These are phyloP conservation scores for Tuber umbilicatum DNA, from an alignment of 495 filamentous ascomycete species.

Conservation along the genomic window DNA sequence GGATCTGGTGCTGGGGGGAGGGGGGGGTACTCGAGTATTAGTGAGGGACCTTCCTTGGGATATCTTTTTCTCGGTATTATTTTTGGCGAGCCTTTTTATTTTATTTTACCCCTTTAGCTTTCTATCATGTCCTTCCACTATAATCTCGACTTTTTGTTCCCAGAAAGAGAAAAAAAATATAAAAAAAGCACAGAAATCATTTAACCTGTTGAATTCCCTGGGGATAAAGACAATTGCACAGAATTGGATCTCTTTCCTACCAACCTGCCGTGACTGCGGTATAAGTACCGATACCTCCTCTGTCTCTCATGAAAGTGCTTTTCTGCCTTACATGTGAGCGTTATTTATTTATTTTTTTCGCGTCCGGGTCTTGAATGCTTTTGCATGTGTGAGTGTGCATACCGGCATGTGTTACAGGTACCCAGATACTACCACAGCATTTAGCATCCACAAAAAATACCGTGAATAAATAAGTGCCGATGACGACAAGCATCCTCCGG, in stretches of 20 bases:
- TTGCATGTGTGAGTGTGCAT: not conserved
- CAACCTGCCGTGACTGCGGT: not conserved
- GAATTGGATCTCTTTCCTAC: not conserved
- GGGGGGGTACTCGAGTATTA: not conserved
- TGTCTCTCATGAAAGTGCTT: not conserved
- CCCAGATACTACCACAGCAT: not conserved
- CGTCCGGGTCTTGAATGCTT: not conserved
- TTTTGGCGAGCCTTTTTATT: not conserved
- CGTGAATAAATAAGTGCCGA: conserved; percentile 4
- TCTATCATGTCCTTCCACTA: not conserved
- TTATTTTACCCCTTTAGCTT: not conserved
- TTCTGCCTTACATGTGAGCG: not conserved
- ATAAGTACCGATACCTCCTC: not conserved
- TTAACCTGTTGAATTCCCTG: not conserved
- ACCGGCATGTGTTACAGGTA: not conserved
- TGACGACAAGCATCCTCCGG: not conserved
- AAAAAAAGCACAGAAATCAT: not conserved
- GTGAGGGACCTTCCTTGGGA: not conserved
- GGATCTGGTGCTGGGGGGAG: not conserved
- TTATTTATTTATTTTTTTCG: not conserved
- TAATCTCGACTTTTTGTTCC: not conserved
- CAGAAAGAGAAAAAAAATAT: not conserved
- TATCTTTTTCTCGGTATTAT: not conserved
- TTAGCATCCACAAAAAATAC: not conserved
- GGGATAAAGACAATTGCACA: not conserved